Percentiles rank a stretch among this genome's conserved stretches.
Evolutionary conservation across 257 asterid species (phyloP).

Genomic region (Jacaranda mimosifolia): DNA sequence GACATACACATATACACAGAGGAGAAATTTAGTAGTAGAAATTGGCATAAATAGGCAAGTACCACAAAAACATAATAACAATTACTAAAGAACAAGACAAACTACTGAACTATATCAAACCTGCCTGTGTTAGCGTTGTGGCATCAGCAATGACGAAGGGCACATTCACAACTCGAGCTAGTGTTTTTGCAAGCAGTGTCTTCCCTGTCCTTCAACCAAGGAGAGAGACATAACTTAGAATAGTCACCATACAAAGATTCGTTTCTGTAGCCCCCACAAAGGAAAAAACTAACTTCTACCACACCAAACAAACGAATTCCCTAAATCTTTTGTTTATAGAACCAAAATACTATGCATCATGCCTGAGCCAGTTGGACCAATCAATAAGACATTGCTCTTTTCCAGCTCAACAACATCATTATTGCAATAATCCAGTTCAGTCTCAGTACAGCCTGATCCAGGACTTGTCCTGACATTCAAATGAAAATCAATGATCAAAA

Average conservation of each 20-base stretch:
- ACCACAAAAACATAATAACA: conserved; percentile 27
- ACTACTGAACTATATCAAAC: conserved; percentile 58
- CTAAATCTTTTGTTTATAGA: conserved; percentile 19
- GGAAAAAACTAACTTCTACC: conserved; percentile 10
- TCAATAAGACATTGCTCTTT: conserved; percentile 89
- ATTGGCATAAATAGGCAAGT: conserved; percentile 5
- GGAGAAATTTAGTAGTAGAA: conserved; percentile 25
- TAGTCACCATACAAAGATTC: conserved; percentile 22
- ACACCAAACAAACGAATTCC: conserved; percentile 14
- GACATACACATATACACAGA: conserved; percentile 24
- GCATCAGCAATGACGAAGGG: conserved; percentile 95
- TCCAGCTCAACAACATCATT: conserved; percentile 84
- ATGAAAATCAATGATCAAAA: conserved; percentile 31
- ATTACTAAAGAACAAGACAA: conserved; percentile 22
- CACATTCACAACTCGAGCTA: conserved; percentile 90
- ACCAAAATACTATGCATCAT: conserved; percentile 40
- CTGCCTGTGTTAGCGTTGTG: conserved; percentile 95
- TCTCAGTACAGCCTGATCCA: conserved; percentile 45
- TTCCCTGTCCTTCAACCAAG: conserved; percentile 84
- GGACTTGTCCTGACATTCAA: conserved; percentile 56
- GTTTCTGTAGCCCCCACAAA: conserved; percentile 16
- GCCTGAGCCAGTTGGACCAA: conserved; percentile 99
- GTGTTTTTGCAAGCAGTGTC: conserved; percentile 96
- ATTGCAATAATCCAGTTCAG: conserved; percentile 49
- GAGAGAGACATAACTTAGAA: conserved; percentile 50